A percentile compares a stretch with the other conserved stretches of the same genome.
Conservation (phyloP, 148 eudicot species). For the Rhododendron vialii region DNA sequence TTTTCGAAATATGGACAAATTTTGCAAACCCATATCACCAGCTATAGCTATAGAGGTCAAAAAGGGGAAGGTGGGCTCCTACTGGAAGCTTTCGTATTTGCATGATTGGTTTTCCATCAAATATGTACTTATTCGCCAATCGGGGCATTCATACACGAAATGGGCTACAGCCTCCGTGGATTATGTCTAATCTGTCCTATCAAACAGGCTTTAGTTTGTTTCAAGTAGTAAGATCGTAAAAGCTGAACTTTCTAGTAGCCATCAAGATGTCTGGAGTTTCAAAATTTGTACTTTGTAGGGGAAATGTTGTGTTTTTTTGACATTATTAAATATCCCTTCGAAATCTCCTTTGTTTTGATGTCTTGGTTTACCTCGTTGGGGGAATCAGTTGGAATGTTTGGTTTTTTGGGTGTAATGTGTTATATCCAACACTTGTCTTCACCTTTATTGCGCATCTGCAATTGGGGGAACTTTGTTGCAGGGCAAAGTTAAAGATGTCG, state of each 20-base stretch:
- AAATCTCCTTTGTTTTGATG: neutral
- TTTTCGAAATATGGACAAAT: neutral
- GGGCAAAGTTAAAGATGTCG: constrained; percentile 92
- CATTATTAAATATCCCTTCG: neutral
- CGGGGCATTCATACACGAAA: neutral
- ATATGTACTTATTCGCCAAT: neutral
- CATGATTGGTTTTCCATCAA: neutral
- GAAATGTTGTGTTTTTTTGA: neutral
- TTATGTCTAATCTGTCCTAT: neutral
- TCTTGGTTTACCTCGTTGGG: neutral
- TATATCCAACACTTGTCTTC: neutral
- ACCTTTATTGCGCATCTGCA: neutral
- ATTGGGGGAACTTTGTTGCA: constrained; percentile 24
- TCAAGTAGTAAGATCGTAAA: neutral
- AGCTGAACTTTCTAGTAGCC: neutral
- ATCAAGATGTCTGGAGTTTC: neutral
- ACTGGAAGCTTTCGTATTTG: neutral
- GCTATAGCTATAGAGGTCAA: neutral
- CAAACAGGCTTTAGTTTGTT: neutral
- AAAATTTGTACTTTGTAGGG: neutral
- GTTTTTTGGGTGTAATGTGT: neutral
- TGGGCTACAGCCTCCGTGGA: neutral
- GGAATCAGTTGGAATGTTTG: neutral
- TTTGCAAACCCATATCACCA: neutral
- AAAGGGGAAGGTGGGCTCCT: neutral